Evolutionary conservation across 129 eudicot genomes (phyloP).

Genomic region (Tagetes erecta): DNA sequence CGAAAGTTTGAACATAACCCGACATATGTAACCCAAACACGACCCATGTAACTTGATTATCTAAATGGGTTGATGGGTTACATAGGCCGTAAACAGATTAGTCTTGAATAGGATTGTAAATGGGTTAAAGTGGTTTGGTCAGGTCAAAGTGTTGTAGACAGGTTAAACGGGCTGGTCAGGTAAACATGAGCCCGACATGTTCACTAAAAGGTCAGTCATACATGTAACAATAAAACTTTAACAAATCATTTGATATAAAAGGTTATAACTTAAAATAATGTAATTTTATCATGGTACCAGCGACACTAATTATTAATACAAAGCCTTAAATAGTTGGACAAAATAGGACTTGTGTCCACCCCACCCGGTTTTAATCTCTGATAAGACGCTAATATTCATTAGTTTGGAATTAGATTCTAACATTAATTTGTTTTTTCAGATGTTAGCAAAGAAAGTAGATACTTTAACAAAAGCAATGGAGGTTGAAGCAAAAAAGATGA

Average conservation of each 20-base stretch:
- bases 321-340: not conserved
- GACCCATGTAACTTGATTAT: not conserved
- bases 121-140: not conserved
- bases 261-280: not conserved
- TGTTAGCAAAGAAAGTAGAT: slow-evolving; percentile 92
- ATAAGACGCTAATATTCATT: not conserved
- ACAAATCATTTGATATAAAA: not conserved
- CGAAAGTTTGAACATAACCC: not conserved
- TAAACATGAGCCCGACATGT: not conserved
- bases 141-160: not conserved
- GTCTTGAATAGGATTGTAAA: not conserved
- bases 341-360: not conserved
- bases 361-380: not conserved
- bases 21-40: not conserved
- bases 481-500: slow-evolving; percentile 92
- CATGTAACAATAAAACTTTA: not conserved
- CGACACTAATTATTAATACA: not conserved
- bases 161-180: not conserved
- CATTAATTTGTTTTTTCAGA: slow-evolving; percentile 39
- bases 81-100: not conserved
- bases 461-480: slow-evolving; percentile 94
- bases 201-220: not conserved
- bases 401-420: not conserved
- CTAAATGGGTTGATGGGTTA: not conserved
- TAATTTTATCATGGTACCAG: not conserved